These are phyloP conservation scores for Gillenia trifoliata DNA, from an alignment of 306 rosid species.

Conservation along the genomic window DNA sequence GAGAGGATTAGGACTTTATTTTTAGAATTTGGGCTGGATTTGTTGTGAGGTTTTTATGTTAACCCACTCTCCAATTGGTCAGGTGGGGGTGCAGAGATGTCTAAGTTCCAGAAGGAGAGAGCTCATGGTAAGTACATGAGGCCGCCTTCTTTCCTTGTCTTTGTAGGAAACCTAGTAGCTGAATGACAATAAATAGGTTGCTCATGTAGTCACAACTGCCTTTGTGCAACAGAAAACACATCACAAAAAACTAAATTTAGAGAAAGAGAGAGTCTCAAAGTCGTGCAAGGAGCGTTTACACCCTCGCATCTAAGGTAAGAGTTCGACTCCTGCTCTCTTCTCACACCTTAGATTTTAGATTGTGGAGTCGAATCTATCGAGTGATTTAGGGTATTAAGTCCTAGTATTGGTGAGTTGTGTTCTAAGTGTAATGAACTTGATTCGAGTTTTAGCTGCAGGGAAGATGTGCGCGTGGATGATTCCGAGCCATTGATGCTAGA, in stretches of 20 bases:
- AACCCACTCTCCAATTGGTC: constrained; percentile 11
- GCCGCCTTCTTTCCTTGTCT: neutral
- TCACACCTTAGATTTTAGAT: neutral
- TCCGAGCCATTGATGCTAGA: neutral
- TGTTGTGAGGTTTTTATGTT: neutral
- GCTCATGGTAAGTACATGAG: constrained; percentile 11
- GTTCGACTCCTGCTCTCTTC: neutral
- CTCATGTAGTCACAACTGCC: neutral
- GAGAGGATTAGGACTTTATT: neutral
- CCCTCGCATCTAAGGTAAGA: neutral
- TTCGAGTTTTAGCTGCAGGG: neutral
- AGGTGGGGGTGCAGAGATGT: constrained; percentile 13
- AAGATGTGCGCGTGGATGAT: neutral
- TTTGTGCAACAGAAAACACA: neutral
- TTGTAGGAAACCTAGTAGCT: neutral
- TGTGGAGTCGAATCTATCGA: neutral
- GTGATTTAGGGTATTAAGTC: neutral
- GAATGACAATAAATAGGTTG: neutral
- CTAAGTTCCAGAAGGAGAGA: constrained; percentile 4
- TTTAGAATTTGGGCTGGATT: constrained; percentile 5
- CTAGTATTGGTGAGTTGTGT: neutral
- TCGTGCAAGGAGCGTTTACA: neutral
- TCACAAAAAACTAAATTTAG: neutral
- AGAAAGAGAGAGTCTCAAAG: neutral
- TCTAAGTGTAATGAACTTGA: neutral